Base-by-base conservation (phyloP, 2,329 filamentous ascomycete species). In the Paecilomyces formosus region DNA sequence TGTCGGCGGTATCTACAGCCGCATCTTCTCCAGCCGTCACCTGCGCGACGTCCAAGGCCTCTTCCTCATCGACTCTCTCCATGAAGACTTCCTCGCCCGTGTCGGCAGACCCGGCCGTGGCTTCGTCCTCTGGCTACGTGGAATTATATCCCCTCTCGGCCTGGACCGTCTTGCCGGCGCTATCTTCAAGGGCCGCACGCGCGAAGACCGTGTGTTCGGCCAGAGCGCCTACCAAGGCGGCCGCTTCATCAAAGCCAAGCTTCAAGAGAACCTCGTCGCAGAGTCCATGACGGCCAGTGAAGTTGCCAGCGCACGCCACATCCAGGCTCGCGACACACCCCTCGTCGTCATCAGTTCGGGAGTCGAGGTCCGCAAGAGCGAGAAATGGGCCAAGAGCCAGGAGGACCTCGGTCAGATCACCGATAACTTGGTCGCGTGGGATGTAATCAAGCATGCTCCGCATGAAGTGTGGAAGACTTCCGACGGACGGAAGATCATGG, bases 231-330 rank as follows among this genome's bases (percentile, higher is more conserved):
- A 91, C 69, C 90, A 96, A 73, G 82, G 81, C 24, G 90, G 89
- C 61, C 95, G 92, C 72, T 88, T 85, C 71, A 88, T 97, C 73
- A 96, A 95, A 72, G 89, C 92, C 3, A 90, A 92, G 74, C 80
- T 99, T 58, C 94, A 99, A 75, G 94, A 99, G 77, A 93, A 88
- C 63, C 81, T 97, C 0, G 91, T 97, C 31, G 92, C 92, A 0
- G 84, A 87, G 63, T 90, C 89, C 0, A 85, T 97, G 64, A 91
- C 91, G 13, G 88, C 87, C 72, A 89, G 89, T 33, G 94, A 99
- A 68, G 86, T 96, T 18, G 79, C 82, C 52, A 89, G 87, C 60
- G 91, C 91, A 59, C 81, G 88, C 22, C 86, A 87, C 53, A 94
- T 97, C 56, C 90, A 96, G 74, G 82, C 83, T 59, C 80, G 81